A percentile compares a stretch with the other conserved stretches of the same genome.
phyloP scores from a whole-genome alignment of 1,139 yeast species.

The Taiozyma onychis region DNA sequence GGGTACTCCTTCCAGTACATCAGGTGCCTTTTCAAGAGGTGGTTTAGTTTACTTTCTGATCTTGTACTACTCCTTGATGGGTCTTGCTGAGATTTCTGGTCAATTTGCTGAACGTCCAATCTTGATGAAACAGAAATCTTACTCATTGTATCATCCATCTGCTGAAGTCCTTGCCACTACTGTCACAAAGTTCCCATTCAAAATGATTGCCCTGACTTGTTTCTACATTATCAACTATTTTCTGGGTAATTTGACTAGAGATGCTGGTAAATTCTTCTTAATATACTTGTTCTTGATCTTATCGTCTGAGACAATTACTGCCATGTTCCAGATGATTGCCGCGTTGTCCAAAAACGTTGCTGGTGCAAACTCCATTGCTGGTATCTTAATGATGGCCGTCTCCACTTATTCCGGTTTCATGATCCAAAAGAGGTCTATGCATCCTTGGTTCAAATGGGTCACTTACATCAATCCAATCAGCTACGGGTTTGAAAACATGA shows the following conservation, averaged over 20 bases:
- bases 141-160: slow-evolving; percentile 51
- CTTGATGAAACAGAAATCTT: slow-evolving; percentile 49
- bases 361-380: slow-evolving; percentile 48
- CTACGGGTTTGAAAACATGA: slow-evolving; percentile 52
- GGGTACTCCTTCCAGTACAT: slow-evolving; percentile 25
- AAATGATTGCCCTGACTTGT: slow-evolving; percentile 37
- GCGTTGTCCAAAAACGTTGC: slow-evolving; percentile 40
- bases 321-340: slow-evolving; percentile 46
- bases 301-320: slow-evolving; percentile 36
- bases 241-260: slow-evolving; percentile 42
- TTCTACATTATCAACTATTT: slow-evolving; percentile 47
- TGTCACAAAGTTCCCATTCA: slow-evolving; percentile 43
- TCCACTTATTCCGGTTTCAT: slow-evolving; percentile 50
- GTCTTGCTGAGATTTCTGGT: slow-evolving; percentile 47
- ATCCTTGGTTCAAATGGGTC: slow-evolving; percentile 63
- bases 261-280: slow-evolving; percentile 52
- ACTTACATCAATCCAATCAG: slow-evolving; percentile 51
- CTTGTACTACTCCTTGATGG: slow-evolving; percentile 48
- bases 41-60: slow-evolving; percentile 50
- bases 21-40: slow-evolving; percentile 55
- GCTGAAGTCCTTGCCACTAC: slow-evolving; percentile 50
- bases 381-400: slow-evolving; percentile 41
- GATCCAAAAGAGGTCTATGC: slow-evolving; percentile 55
- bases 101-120: slow-evolving; percentile 48
- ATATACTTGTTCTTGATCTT: slow-evolving; percentile 39